These are phyloP conservation scores for Phytophthora pini DNA, from an alignment of 352 stramenopile genomes.

Conservation along the genomic window DNA sequence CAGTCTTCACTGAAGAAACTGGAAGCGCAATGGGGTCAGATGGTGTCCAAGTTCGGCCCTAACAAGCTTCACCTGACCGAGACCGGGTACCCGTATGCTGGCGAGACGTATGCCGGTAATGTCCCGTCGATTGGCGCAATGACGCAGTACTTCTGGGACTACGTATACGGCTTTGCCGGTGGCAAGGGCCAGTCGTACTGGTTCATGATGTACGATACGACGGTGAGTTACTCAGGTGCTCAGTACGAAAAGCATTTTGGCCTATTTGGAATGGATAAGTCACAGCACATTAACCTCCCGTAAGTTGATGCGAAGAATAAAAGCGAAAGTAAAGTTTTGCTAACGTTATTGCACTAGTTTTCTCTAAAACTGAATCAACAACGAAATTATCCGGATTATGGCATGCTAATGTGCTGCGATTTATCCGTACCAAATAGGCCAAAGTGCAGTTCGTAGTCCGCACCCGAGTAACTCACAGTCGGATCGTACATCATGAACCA, in stretches of 20 bases:
- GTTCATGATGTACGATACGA: slow-evolving; percentile 74
- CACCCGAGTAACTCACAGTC: slow-evolving; percentile 46
- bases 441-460: slow-evolving; percentile 64
- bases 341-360: neutral
- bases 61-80: slow-evolving; percentile 54
- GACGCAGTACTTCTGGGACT: slow-evolving; percentile 54
- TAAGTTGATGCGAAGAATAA: neutral
- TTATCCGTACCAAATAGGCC: slow-evolving; percentile 55
- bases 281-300: slow-evolving; percentile 47
- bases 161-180: slow-evolving; percentile 32
- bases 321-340: no score
- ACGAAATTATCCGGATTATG: slow-evolving; percentile 5
- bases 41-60: slow-evolving; percentile 40
- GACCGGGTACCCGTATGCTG: slow-evolving; percentile 56
- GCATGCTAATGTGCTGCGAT: slow-evolving; percentile 46
- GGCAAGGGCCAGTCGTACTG: slow-evolving; percentile 45
- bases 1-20: slow-evolving; percentile 50
- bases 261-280: slow-evolving; percentile 47
- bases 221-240: slow-evolving; percentile 41
- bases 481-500: slow-evolving; percentile 75
- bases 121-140: slow-evolving; percentile 43
- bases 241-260: slow-evolving; percentile 67
- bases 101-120: slow-evolving; percentile 35
- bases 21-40: slow-evolving; percentile 50
- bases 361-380: neutral